Evolutionary conservation across 2,329 filamentous ascomycete genomes (phyloP).

Genomic region (Aspergillus versicolor): DNA sequence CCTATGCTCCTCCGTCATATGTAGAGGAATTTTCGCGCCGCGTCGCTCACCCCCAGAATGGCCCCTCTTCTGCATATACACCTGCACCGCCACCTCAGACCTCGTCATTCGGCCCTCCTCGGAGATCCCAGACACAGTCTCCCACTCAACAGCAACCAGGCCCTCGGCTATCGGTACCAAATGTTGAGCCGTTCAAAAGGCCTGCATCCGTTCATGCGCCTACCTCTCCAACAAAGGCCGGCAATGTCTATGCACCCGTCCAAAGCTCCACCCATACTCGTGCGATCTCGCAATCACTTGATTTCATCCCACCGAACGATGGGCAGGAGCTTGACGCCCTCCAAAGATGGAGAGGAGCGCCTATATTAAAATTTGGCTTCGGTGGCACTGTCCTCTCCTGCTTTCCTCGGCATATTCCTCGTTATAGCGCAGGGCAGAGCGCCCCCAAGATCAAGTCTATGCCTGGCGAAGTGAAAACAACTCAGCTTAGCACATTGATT

Average conservation of each 20-base stretch:
- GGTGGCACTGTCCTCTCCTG: constrained; percentile 79
- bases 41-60: constrained; percentile 21
- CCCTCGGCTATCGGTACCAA: constrained; percentile 43
- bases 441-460: constrained; percentile 77
- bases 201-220: constrained; percentile 57
- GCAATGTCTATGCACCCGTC: constrained; percentile 36
- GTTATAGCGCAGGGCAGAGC: constrained; percentile 73
- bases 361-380: constrained; percentile 83
- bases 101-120: constrained; percentile 40
- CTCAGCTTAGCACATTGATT: constrained; percentile 70
- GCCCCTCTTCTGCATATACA: constrained; percentile 16
- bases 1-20: constrained; percentile 34
- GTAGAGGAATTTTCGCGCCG: constrained; percentile 33
- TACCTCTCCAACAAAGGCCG: constrained; percentile 38
- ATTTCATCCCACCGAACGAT: constrained; percentile 57
- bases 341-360: constrained; percentile 85
- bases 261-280: constrained; percentile 36
- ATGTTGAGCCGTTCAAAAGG: constrained; percentile 49
- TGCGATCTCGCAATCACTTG: constrained; percentile 50
- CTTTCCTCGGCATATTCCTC: constrained; percentile 84
- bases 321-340: constrained; percentile 68
- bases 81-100: constrained; percentile 26
- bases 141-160: constrained; percentile 55
- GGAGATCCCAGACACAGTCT: constrained; percentile 59
- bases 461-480: constrained; percentile 78